Conservation (phyloP, 148 eudicot species). For the Mesembryanthemum crystallinum region DNA sequence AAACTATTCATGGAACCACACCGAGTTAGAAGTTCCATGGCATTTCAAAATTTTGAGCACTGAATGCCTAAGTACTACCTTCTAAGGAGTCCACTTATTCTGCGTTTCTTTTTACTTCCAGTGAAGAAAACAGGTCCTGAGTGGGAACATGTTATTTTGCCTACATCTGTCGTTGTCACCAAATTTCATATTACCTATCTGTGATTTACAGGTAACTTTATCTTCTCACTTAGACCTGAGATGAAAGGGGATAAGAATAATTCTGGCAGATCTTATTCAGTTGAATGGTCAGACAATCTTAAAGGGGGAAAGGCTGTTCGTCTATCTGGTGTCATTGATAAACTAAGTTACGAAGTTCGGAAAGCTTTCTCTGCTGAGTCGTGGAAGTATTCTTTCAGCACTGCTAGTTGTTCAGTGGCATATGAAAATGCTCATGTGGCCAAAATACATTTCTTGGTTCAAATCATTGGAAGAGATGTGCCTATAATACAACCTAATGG, state of each 20-base stretch:
- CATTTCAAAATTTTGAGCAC: no score
- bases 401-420: slow-evolving; percentile 55
- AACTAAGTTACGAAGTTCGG: slow-evolving; percentile 76
- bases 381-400: slow-evolving; percentile 57
- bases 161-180: neutral
- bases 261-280: slow-evolving; percentile 38
- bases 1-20: neutral
- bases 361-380: slow-evolving; percentile 64
- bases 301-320: slow-evolving; percentile 83
- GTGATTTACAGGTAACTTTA: slow-evolving; percentile 73
- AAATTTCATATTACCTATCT: slow-evolving; percentile 16
- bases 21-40: neutral
- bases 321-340: slow-evolving; percentile 83
- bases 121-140: neutral
- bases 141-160: neutral
- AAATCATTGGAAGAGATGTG: slow-evolving; percentile 61
- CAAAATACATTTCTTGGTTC: slow-evolving; percentile 75
- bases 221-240: slow-evolving; percentile 81
- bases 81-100: neutral
- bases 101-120: neutral
- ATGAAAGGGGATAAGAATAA: slow-evolving; percentile 31
- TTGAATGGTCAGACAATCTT: slow-evolving; percentile 80
- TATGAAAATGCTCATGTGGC: slow-evolving; percentile 48
- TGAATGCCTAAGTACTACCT: no score
- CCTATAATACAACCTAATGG: slow-evolving; percentile 66